Evolutionary conservation across 805 yeast genomes (phyloP).

Genomic region (Lipomyces sp.): DNA sequence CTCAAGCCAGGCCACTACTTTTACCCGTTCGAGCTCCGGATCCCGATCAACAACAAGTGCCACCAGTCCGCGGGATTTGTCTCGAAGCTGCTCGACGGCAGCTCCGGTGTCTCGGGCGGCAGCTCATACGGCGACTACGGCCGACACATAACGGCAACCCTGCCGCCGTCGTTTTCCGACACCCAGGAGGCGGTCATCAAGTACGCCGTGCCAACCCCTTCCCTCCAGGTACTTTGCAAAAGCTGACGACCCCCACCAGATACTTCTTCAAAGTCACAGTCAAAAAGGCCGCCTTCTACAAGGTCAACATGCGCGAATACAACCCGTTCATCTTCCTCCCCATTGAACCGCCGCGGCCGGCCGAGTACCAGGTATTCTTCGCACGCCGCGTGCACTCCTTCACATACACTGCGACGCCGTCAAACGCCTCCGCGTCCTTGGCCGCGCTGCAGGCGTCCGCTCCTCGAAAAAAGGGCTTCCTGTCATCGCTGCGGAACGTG

Average conservation of each 20-base stretch:
- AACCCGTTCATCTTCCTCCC: slow-evolving; percentile 58
- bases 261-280: slow-evolving; percentile 63
- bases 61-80: slow-evolving; percentile 7
- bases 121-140: slow-evolving; percentile 13
- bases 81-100: slow-evolving; percentile 2
- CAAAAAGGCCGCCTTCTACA: slow-evolving; percentile 49
- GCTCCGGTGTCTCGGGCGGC: slow-evolving; percentile 18
- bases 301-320: slow-evolving; percentile 46
- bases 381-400: slow-evolving; percentile 39
- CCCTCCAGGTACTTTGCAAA: slow-evolving; percentile 15
- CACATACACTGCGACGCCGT: slow-evolving; percentile 5
- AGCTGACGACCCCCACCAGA: slow-evolving; percentile 34
- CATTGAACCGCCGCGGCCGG: slow-evolving; percentile 32
- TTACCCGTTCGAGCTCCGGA: slow-evolving; percentile 38
- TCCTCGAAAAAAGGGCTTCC: slow-evolving; percentile 13
- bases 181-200: slow-evolving; percentile 16
- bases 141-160: slow-evolving; percentile 29
- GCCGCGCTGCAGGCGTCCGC: not conserved
- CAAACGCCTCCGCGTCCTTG: not conserved
- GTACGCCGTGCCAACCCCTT: slow-evolving; percentile 16
- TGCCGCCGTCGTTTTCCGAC: slow-evolving; percentile 39
- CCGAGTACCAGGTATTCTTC: slow-evolving; percentile 40
- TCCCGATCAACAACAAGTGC: slow-evolving; percentile 36
- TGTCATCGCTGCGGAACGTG: slow-evolving; percentile 8
- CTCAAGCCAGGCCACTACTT: slow-evolving; percentile 38